Evolutionary conservation across 2,329 filamentous ascomycete genomes (phyloP), one percentile per base, ranked within the genome.

Genomic region (Diaporthe capsici): DNA sequence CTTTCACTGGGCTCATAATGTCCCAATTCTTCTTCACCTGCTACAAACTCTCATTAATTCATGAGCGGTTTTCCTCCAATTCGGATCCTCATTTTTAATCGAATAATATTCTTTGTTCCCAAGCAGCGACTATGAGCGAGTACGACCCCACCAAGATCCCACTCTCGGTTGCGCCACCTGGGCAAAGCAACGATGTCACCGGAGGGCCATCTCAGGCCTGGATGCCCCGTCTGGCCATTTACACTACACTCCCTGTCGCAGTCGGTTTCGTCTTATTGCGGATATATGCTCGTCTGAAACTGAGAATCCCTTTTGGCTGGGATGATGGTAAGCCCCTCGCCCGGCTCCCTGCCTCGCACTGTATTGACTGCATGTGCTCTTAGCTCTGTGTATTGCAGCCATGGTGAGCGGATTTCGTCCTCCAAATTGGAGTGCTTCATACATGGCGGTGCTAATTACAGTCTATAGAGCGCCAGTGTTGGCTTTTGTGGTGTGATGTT

Each of bases 31-130:
- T 51, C 22, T n/a, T 12, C 22, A 12, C 4, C 49, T 9, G n/a
- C 22, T n/a, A 25, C 22, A 15, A 12, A n/a, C 47, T 51, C 42
- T 20, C 15, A 1, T 6, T 4, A 17, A 44, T 22, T 17, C 44
- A 47, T 25, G 8, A 12, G 10, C 8, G 49, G 1, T 51, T 25
- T 2, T 51, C 20, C 4, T 49, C 7, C 22, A 9, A 51, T 13
- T 8, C 0, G 4, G 4, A n/a, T 8, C 17, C n/a, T 0, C 1
- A 25, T 51, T 25, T 25, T 8, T 13, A n/a, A 20, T 20, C 5
- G 17, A 47, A 1, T 6, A 7, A 47, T 9, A 47, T 4, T 1
- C 22, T 7, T 2, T 22, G 0, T 13, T 25, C 8, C 2, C 47
- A n/a, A n/a, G 22, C 8, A n/a, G 49, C 9, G 22, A 51, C 49